These are phyloP conservation scores for Spathaspora hagerdaliae DNA, from an alignment of 805 yeast genomes.

Conservation along the genomic window DNA sequence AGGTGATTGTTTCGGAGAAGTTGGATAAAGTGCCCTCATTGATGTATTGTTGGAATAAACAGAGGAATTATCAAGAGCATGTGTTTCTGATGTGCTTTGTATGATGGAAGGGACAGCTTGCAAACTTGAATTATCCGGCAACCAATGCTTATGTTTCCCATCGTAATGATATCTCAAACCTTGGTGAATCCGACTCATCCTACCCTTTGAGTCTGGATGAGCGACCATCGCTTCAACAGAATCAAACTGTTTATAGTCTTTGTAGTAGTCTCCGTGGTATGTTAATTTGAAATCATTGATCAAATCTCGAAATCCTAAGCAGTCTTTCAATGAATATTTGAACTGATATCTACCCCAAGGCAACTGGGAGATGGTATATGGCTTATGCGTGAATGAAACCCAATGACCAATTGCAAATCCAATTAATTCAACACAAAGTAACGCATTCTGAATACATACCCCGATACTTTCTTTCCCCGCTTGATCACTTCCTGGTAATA, in stretches of 20 bases:
- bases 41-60: constrained; percentile 28
- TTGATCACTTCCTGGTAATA: constrained; percentile 33
- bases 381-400: constrained; percentile 74
- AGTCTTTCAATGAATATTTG: constrained; percentile 66
- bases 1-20: constrained; percentile 23
- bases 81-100: constrained; percentile 25
- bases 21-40: constrained; percentile 26
- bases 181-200: constrained; percentile 68
- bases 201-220: constrained; percentile 61
- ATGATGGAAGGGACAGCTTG: constrained; percentile 11
- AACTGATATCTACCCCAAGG: constrained; percentile 69
- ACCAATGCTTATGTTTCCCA: constrained; percentile 84
- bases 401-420: constrained; percentile 88
- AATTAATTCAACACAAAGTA: constrained; percentile 78
- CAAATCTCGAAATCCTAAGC: constrained; percentile 73
- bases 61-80: constrained; percentile 22
- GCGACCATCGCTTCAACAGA: constrained; percentile 68
- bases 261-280: constrained; percentile 63
- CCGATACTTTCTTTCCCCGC: constrained; percentile 39
- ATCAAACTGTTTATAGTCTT: constrained; percentile 76
- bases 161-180: constrained; percentile 80
- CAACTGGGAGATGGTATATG: constrained; percentile 56
- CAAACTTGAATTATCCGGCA: constrained; percentile 22
- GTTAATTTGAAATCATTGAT: constrained; percentile 73
- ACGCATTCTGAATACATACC: constrained; percentile 66